A percentile compares a stretch with the other conserved stretches of the same genome.
phyloP scores from a whole-genome alignment of 805 yeast genomes.

The Ogataea ramenticola region DNA sequence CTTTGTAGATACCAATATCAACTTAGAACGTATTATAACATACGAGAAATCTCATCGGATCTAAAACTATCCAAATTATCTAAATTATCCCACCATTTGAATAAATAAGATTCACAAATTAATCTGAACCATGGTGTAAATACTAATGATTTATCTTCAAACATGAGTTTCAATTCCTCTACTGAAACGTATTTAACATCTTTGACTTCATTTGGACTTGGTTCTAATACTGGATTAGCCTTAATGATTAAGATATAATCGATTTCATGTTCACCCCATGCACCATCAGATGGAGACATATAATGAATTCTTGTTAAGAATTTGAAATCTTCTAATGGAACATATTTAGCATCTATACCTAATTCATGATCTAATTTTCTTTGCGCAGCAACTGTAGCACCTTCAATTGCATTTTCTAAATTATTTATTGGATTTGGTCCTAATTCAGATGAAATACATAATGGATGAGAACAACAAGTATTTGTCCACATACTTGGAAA shows the following conservation, averaged over 20 bases:
- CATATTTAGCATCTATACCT: slow-evolving; percentile 59
- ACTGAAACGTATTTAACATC: slow-evolving; percentile 70
- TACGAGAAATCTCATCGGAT: slow-evolving; percentile 41
- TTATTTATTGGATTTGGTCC: slow-evolving; percentile 37
- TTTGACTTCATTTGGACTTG: slow-evolving; percentile 80
- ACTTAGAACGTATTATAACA: slow-evolving; percentile 18
- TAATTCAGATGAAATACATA: slow-evolving; percentile 74
- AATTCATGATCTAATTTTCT: slow-evolving; percentile 90
- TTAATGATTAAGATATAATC: slow-evolving; percentile 84
- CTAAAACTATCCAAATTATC: slow-evolving; percentile 46
- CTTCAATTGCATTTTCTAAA: slow-evolving; percentile 56
- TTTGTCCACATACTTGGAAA: slow-evolving; percentile 98
- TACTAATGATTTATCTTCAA: slow-evolving; percentile 48
- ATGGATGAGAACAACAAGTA: slow-evolving; percentile 97
- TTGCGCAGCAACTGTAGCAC: slow-evolving; percentile 83
- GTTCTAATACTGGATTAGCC: slow-evolving; percentile 38
- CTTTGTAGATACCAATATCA: not conserved
- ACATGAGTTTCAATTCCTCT: slow-evolving; percentile 66
- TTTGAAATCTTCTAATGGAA: slow-evolving; percentile 61
- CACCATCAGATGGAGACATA: slow-evolving; percentile 71
- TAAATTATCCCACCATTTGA: slow-evolving; percentile 88
- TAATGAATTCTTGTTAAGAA: slow-evolving; percentile 93
- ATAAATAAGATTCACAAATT: slow-evolving; percentile 85
- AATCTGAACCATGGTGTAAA: slow-evolving; percentile 99
- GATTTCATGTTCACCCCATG: slow-evolving; percentile 97